Base-by-base conservation (phyloP, 129 eudicot genomes). In the Daucus carota region DNA sequence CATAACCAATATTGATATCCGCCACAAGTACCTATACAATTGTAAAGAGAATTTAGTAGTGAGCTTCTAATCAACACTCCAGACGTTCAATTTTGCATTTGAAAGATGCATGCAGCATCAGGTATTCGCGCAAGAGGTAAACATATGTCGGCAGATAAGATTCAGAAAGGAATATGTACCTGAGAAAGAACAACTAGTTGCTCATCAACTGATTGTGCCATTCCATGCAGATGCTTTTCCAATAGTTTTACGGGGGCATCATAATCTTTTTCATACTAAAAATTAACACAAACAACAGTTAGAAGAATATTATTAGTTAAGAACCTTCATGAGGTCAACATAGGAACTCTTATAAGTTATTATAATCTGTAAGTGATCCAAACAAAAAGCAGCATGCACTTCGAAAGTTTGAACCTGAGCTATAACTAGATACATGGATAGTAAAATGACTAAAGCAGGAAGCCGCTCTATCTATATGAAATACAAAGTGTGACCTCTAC, bases 181-280 rank as follows among this genome's bases (percentile, higher is more conserved):
- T 84, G 92, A 62, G 91, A 84, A 77, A 87, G 81, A 52, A 87
- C 91, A 13, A 87, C 82, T 52, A 87, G 85, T 75, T 87, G 91
- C 50, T 87, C 91, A 70, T 87, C 91, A 72, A 82, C 80, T 67
- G 87, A 82, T 80, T 87, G 79, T 11, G 91, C 91, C 88, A 84
- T 82, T 38, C 80, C 86, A 43, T 87, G 92, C 54, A 84, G 82
- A 78, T 82, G 85, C 75, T 87, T 87, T 73, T 87, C 89, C 80
- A 87, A 38, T 63, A 87, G 80, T 81, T 87, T 87, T 67, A 87
- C 89, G 0, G 92, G 89, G 77, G 85, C 87, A 82, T 87, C 88
- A 34, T 84, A 87, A 75, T 82, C 87, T 80, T 82, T 87, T 76
- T 88, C 92, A 52, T 87, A 87, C 89, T 87, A 76, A 78, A 45